These are phyloP conservation scores for Allium fistulosum DNA, from an alignment of 106 monocot genomes.

Conservation along the genomic window DNA sequence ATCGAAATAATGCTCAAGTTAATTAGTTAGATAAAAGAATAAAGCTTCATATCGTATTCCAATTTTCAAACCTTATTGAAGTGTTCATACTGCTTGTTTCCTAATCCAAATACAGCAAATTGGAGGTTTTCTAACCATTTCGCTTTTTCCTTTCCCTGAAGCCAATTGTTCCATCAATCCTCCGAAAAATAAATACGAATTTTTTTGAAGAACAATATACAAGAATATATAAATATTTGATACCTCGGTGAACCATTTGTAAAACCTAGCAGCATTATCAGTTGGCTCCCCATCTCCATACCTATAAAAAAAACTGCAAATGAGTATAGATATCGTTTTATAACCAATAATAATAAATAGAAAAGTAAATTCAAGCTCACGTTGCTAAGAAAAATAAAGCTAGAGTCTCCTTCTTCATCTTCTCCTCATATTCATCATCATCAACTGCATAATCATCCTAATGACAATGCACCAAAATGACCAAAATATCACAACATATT, in stretches of 20 bases:
- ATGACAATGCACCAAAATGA: background rate
- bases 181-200: background rate
- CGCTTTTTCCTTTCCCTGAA: conserved; percentile 68
- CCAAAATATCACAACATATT: conserved; percentile 28
- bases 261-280: conserved; percentile 95
- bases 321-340: too few relatives aligned
- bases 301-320: conserved; percentile 14
- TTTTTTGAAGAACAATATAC: background rate
- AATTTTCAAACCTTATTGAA: conserved; percentile 67
- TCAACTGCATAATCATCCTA: conserved; percentile 92
- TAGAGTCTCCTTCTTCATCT: conserved; percentile 74
- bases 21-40: too few relatives aligned
- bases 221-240: background rate
- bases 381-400: conserved; percentile 87
- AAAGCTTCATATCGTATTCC: too few relatives aligned
- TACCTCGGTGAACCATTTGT: conserved; percentile 97
- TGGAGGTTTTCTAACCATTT: conserved; percentile 61
- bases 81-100: conserved; percentile 96
- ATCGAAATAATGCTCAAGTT: too few relatives aligned
- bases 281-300: conserved; percentile 99
- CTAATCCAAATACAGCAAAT: conserved; percentile 83
- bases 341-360: background rate
- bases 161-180: background rate
- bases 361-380: conserved; percentile 24
- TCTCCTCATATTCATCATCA: conserved; percentile 87